Conservation (phyloP, 352 stramenopile species). For the Phytophthora vignae region DNA sequence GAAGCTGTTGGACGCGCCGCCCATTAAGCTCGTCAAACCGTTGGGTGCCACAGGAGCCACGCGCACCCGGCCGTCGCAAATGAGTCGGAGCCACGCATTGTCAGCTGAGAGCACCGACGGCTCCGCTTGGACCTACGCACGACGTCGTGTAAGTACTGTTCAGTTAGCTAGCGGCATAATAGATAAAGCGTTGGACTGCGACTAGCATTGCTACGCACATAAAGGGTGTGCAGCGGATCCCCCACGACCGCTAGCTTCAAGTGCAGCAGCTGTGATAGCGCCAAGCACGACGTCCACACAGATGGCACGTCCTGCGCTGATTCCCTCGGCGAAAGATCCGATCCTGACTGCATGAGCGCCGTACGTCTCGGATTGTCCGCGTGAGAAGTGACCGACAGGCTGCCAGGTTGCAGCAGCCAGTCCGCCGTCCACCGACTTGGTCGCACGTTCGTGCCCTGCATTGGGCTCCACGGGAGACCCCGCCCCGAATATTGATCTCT, state of each 20-base stretch:
- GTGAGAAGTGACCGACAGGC: slow-evolving; percentile 15
- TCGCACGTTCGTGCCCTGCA: neutral
- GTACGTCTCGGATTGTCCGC: neutral
- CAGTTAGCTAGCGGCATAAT: neutral
- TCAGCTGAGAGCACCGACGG: slow-evolving; percentile 27
- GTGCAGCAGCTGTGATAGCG: slow-evolving; percentile 39
- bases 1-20: slow-evolving; percentile 20
- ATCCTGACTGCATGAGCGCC: neutral
- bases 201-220: slow-evolving; percentile 21
- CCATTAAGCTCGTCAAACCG: slow-evolving; percentile 34
- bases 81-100: slow-evolving; percentile 43
- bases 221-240: slow-evolving; percentile 35
- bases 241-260: slow-evolving; percentile 30
- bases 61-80: slow-evolving; percentile 42
- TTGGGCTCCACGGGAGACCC: slow-evolving; percentile 11
- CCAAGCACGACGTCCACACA: slow-evolving; percentile 38
- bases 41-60: slow-evolving; percentile 30
- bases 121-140: slow-evolving; percentile 37
- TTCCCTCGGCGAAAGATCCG: neutral
- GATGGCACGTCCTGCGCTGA: slow-evolving; percentile 20
- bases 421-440: slow-evolving; percentile 23
- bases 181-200: neutral
- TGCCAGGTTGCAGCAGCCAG: slow-evolving; percentile 32
- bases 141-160: neutral
- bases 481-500: slow-evolving; percentile 27